A percentile compares a stretch with the other conserved stretches of the same genome.
Evolutionary conservation across 768 basidiomycete genomes (phyloP).

Genomic region (Leucocoprinus birnbaumii): DNA sequence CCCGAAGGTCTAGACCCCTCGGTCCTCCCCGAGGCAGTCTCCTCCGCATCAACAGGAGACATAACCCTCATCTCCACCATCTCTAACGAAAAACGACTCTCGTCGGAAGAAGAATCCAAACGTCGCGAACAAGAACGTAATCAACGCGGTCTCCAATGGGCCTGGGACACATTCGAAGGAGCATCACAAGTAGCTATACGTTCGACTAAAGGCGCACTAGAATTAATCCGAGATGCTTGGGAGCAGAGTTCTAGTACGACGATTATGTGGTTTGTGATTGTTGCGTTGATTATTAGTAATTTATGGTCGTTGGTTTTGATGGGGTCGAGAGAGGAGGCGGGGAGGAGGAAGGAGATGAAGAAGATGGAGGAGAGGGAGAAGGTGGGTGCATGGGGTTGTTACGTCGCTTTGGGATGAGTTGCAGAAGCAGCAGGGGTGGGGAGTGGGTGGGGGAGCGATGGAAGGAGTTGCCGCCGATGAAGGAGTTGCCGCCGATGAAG

Average conservation of each 20-base stretch:
- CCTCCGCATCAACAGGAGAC: slow-evolving; percentile 4
- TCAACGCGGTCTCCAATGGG: slow-evolving; percentile 80
- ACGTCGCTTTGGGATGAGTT: slow-evolving; percentile 74
- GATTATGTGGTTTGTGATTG: slow-evolving; percentile 72
- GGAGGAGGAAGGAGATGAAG: slow-evolving; percentile 47
- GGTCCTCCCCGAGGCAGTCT: slow-evolving; percentile 30
- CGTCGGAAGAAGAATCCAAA: slow-evolving; percentile 47
- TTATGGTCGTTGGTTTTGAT: slow-evolving; percentile 57
- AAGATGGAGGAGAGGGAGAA: slow-evolving; percentile 67
- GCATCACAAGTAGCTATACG: slow-evolving; percentile 68
- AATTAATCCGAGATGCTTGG: slow-evolving; percentile 78
- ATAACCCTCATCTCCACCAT: slow-evolving; percentile 11
- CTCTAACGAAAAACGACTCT: slow-evolving; percentile 15
- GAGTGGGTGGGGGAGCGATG: background rate
- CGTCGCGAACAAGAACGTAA: slow-evolving; percentile 67
- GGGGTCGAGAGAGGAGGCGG: slow-evolving; percentile 33
- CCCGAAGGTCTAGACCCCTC: slow-evolving; percentile 73
- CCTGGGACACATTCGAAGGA: slow-evolving; percentile 82
- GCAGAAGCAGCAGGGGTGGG: slow-evolving; percentile 37
- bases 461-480: background rate
- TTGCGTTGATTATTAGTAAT: slow-evolving; percentile 73
- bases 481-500: slow-evolving; percentile 2
- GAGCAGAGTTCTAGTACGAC: slow-evolving; percentile 71
- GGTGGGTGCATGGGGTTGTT: slow-evolving; percentile 72
- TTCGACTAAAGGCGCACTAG: slow-evolving; percentile 69